Conservation (phyloP, 2,329 filamentous ascomycete species). For the Monosporascus sp. region DNA sequence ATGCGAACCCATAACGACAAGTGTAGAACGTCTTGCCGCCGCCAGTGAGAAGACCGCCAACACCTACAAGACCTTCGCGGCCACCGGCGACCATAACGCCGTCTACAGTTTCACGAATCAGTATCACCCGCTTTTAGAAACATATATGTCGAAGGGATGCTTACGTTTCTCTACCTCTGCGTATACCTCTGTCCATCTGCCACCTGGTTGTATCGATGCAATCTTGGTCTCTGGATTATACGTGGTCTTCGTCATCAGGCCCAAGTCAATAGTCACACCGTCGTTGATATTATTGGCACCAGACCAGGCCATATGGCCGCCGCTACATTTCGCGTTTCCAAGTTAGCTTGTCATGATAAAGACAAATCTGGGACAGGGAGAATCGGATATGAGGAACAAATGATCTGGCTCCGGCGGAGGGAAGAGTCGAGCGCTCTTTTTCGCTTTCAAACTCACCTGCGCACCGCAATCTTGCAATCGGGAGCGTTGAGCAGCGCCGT, state of each 20-base stretch:
- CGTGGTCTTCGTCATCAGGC: constrained; percentile 4
- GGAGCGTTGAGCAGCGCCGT: constrained; percentile 7
- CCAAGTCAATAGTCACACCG: constrained; percentile 12
- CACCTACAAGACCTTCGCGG: constrained; percentile 9
- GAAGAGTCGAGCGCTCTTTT: too few relatives aligned
- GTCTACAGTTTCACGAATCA: background rate
- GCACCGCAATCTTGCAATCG: constrained; percentile 9
- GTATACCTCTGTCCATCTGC: constrained; percentile 7
- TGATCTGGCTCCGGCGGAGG: too few relatives aligned
- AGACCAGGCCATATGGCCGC: constrained; percentile 6
- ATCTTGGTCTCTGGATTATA: constrained; percentile 4
- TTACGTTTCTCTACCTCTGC: constrained; percentile 3
- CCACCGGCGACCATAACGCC: constrained; percentile 9
- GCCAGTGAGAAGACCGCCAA: constrained; percentile 16
- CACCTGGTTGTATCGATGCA: constrained; percentile 5
- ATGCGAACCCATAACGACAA: constrained; percentile 1
- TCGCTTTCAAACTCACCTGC: constrained; percentile 4
- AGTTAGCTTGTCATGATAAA: background rate
- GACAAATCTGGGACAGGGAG: background rate
- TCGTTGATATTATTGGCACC: constrained; percentile 9
- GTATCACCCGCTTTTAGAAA: too few relatives aligned
- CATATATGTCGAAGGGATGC: background rate
- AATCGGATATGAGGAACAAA: too few relatives aligned
- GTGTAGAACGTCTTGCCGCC: constrained; percentile 13
- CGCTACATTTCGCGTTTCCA: background rate